Evolutionary conservation across 345 rosid species (phyloP), one percentile per base, ranked within the genome.

Genomic region (Cardiospermum halicacabum): DNA sequence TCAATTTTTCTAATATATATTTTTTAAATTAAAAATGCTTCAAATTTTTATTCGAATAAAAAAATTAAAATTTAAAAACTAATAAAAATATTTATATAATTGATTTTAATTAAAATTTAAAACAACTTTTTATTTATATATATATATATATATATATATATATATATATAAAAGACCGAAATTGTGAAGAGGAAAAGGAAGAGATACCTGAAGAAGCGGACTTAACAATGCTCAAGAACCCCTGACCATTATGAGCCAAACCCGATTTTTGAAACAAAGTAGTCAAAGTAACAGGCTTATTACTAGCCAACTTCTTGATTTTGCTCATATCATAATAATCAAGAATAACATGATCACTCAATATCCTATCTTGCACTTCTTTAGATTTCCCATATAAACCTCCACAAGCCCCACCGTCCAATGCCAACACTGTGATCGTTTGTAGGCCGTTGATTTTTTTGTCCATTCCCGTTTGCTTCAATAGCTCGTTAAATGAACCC

Each of bases 401-500:
- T 5, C 25, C 31, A 11, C 42, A 12, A 3, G 39, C 16, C 4
- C 51, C 37, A 25, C 50, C 22, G 3, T 19, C 40, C 2, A 53
- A 40, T 9, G 57, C 68, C 4, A 69, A 68, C 28, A 69, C 47
- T n/a, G 73, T 69, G 61, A 62, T 42, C 49, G 68, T 69, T 43
- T 45, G 36, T 28, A 55, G 73, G 56, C 62, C n/a, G 56, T 69
- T 62, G 62, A 69, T 62, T 13, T 30, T 21, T 3, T 54, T 24
- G 37, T 48, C 68, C 9, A 69, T 31, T 13, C 54, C 43, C 1
- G 61, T 45, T 28, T 62, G 73, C 34, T 25, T 69, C 3, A 69
- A 55, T 8, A 53, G 48, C 22, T 34, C 30, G 16, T 42, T 69
- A 50, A 69, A 69, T 34, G 26, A 8, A 11, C 50, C 16, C 27